These are phyloP conservation scores for Mycocentrospora acerina DNA, from an alignment of 2,329 filamentous ascomycete genomes.

Conservation along the genomic window DNA sequence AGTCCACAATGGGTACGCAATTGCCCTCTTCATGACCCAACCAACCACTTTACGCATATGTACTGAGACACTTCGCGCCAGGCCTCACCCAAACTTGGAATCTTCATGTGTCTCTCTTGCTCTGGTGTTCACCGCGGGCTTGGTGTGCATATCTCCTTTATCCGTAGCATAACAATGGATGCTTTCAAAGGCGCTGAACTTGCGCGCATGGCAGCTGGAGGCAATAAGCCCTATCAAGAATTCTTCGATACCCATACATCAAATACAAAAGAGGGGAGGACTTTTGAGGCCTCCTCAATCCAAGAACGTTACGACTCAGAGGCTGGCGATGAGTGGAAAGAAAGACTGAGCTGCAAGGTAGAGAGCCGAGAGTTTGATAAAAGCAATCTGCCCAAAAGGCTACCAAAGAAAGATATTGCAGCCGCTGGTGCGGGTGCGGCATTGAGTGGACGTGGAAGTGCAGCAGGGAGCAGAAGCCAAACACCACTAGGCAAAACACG, in stretches of 20 bases:
- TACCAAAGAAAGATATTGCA: conserved; percentile 36
- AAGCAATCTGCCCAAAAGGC: conserved; percentile 58
- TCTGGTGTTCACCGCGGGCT: conserved; percentile 92
- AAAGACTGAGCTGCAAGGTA: conserved; percentile 81
- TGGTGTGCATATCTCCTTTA: conserved; percentile 97
- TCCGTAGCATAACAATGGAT: conserved; percentile 97
- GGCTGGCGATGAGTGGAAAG: conserved; percentile 93
- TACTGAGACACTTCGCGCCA: conserved; percentile 36
- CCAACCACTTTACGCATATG: conserved; percentile 5
- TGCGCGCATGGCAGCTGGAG: conserved; percentile 87
- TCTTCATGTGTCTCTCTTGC: conserved; percentile 97
- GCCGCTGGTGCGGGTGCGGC: conserved; percentile 27
- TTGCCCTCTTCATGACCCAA: conserved; percentile 5
- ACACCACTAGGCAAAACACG: conserved; percentile 43
- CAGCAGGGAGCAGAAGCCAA: conserved; percentile 40
- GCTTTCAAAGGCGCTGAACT: conserved; percentile 94
- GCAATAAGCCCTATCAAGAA: conserved; percentile 81
- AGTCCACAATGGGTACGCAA: conserved; percentile 90
- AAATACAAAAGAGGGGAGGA: conserved; percentile 48
- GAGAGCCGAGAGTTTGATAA: conserved; percentile 86
- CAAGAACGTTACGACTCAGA: conserved; percentile 88
- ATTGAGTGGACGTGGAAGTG: conserved; percentile 37
- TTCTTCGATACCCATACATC: conserved; percentile 71
- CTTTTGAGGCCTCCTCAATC: conserved; percentile 86
- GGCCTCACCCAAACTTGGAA: conserved; percentile 90